Conservation (phyloP, 2,329 filamentous ascomycete genomes). For the Nothophaeocryptopus gaeumannii region DNA sequence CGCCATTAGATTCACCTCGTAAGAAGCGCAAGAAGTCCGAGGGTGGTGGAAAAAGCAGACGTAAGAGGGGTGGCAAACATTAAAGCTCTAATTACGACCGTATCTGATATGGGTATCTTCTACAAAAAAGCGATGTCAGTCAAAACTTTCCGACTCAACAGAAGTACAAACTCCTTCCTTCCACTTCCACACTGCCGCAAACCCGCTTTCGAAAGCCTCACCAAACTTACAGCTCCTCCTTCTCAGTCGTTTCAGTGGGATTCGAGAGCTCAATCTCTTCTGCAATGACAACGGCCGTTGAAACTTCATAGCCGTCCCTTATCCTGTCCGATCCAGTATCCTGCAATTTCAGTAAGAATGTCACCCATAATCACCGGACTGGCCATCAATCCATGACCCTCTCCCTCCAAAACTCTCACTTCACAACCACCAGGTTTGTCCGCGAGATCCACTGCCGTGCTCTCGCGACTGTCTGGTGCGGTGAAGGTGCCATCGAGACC, state of each 20-base stretch:
- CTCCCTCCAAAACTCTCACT: constrained; percentile 82
- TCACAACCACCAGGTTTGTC: constrained; percentile 66
- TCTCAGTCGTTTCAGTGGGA: too few relatives aligned
- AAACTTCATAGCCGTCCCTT: constrained; percentile 9
- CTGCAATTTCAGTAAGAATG: constrained; percentile 89
- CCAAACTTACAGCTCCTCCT: too few relatives aligned
- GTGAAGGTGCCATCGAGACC: constrained; percentile 7
- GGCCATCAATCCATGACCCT: constrained; percentile 95
- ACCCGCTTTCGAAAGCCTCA: too few relatives aligned
- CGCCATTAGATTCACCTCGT: too few relatives aligned
- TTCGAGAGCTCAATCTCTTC: too few relatives aligned
- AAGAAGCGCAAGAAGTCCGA: too few relatives aligned
- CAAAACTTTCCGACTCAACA: too few relatives aligned
- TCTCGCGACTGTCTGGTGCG: constrained; percentile 12
- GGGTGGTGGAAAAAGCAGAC: too few relatives aligned
- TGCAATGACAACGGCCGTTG: too few relatives aligned
- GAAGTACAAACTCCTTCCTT: background rate
- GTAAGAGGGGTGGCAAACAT: too few relatives aligned
- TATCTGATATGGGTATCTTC: constrained; percentile 1
- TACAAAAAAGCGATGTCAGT: background rate
- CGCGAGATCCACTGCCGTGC: background rate
- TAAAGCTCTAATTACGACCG: too few relatives aligned
- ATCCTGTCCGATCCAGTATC: constrained; percentile 64
- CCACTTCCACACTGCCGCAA: background rate
- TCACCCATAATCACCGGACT: constrained; percentile 88